Evolutionary conservation across 495 filamentous ascomycete species (phyloP), one percentile per base, ranked within the genome.

Genomic region (Cenococcum geophilum): DNA sequence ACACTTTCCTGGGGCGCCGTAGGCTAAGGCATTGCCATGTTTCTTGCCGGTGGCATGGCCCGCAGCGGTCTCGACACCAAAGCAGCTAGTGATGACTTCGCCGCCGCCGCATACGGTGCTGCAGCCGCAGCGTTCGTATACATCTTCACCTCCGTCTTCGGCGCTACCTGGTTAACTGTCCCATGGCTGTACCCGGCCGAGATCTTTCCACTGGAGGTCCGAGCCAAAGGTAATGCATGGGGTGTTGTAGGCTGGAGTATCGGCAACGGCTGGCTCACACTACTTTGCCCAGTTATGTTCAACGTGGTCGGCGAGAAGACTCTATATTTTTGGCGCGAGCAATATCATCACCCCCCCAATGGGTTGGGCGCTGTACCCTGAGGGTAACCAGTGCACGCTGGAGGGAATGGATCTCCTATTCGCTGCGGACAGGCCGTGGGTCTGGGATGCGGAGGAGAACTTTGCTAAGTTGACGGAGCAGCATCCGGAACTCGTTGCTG

Each of bases 231-330:
- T 20, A 88, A 87, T 52, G 83, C 86, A n/a, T 88, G 84, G 82
- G 85, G 86, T 64, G 86, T 88, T 0, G 79, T 89, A 2, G 85
- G 86, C 16, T 89, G 86, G 85, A 82, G 78, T 58, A 86, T 89
- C 40, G 85, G 84, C n/a, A 87, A 86, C 60, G 85, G 83, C 40
- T 86, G 83, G 82, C 50, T 74, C 70, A 85, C 81, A 0, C 78
- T 86, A 6, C 73, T 86, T 4, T 84, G 82, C 54, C 85, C 85
- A 1, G 77, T 84, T 5, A 83, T 87, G 76, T 87, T 88, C 70
- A 74, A 66, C 52, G 73, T 77, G 6, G 80, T 88, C 25, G 79
- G 78, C 25, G 82, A 86, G 43, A 87, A 85, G 70, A 87, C 85
- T 0, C 76, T 85, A 87, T 62, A 81, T 87, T 22, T 87, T 87